Conservation (phyloP, 2,329 filamentous ascomycete species). For the Hypomyces rosellus region DNA sequence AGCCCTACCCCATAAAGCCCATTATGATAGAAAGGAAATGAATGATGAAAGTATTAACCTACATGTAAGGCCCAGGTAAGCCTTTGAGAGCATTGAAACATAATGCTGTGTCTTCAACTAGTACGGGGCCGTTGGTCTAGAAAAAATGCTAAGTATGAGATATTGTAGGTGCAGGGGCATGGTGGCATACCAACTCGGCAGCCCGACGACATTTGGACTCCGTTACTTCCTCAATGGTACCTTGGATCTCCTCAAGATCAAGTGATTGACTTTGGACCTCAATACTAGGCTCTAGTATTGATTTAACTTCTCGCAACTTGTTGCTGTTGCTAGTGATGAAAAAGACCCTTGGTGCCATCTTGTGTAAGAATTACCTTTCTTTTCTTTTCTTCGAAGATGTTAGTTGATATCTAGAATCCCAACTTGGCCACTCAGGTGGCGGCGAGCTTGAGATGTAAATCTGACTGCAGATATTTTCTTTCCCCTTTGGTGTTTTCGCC, state of each 20-base stretch:
- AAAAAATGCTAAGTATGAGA: neutral
- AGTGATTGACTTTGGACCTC: constrained; percentile 67
- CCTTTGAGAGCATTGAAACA: constrained; percentile 87
- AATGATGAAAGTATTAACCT: constrained; percentile 28
- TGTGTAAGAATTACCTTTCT: neutral
- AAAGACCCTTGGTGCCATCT: constrained; percentile 47
- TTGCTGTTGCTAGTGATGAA: constrained; percentile 97
- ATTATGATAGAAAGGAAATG: neutral
- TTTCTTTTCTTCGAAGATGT: too few species aligned
- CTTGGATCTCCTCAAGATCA: constrained; percentile 86
- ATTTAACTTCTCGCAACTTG: constrained; percentile 84
- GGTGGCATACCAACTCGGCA: constrained; percentile 57
- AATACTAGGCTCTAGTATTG: constrained; percentile 72
- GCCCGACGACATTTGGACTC: constrained; percentile 79
- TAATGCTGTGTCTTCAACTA: constrained; percentile 93
- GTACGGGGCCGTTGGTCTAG: constrained; percentile 75
- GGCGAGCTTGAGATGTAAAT: too few species aligned
- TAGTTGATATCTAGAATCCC: too few species aligned
- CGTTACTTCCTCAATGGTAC: constrained; percentile 86
- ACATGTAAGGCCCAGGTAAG: constrained; percentile 97
- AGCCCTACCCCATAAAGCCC: neutral
- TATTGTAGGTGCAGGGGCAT: neutral
- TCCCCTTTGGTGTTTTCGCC: too few species aligned
- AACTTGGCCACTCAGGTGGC: too few species aligned
- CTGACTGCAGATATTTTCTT: too few species aligned